These are phyloP conservation scores for Zarea fungicola DNA, from an alignment of 2,329 filamentous ascomycete species.

Conservation along the genomic window DNA sequence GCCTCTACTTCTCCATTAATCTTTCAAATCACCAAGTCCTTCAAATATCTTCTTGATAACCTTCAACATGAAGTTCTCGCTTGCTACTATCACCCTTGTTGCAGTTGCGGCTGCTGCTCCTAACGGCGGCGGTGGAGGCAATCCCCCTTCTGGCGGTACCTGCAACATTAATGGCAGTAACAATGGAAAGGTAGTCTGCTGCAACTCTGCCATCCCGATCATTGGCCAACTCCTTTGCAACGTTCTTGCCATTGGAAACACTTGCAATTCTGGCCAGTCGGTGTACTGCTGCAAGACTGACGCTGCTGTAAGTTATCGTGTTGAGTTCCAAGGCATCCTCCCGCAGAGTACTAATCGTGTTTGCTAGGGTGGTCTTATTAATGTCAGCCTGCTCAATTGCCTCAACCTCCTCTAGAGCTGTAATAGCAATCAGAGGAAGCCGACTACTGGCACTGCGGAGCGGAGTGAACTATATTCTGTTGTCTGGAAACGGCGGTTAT, in stretches of 20 bases:
- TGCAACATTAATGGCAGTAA: constrained; percentile 1
- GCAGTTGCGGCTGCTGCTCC: not conserved
- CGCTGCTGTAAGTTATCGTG: not conserved
- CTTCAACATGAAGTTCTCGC: constrained; percentile 8
- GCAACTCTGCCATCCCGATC: constrained; percentile 6
- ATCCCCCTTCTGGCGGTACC: not conserved
- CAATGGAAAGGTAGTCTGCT: constrained; percentile 5
- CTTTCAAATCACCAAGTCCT: not conserved
- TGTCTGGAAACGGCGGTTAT: no score
- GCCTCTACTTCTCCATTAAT: not conserved
- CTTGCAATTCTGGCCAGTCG: not conserved
- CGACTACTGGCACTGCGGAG: no score
- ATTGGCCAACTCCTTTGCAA: constrained; percentile 3
- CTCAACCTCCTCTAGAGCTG: not conserved
- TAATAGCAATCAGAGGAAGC: no score
- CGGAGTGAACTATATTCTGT: no score
- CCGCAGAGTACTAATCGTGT: not conserved
- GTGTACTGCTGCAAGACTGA: constrained; percentile 1
- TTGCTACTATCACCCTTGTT: not conserved
- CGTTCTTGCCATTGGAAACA: not conserved
- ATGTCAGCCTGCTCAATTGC: not conserved
- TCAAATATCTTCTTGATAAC: not conserved
- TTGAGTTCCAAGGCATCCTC: not conserved
- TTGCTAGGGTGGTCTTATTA: not conserved
- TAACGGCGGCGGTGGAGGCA: no score